Base-by-base conservation (phyloP, 805 yeast genomes). In the Candida taoyuanica region DNA sequence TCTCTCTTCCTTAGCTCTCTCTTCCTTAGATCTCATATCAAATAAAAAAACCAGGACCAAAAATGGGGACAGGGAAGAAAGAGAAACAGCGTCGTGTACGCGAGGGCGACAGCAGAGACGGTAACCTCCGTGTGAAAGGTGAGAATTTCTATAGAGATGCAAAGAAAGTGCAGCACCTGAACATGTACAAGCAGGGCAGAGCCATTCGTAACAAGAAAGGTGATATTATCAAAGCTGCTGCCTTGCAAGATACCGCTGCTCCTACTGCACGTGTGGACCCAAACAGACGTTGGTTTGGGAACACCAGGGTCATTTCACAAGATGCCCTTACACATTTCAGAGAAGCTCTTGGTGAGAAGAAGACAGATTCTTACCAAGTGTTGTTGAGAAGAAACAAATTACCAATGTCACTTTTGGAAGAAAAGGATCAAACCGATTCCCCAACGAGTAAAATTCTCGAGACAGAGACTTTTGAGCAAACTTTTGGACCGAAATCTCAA, bases 81-180 rank as follows among this genome's bases (percentile, higher is more conserved):
- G 98, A 91, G 64, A 85, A 84, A 62, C 73, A 72, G 55, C 81
- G 98, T 68, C 77, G 96, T 58, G 71, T 73, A 41, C 83, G 95
- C 57, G 85, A 88, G 59, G 82, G 82, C 38, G 85, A 81, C 52
- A 70, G 78, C 50, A 75, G 86, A 55, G 95, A 85, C 62, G 96
- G 96, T 20, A 91, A 91, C 55, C 74, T 93, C 41, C 80, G 95
- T 46, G 94, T 86, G 36, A 91, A 91, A 61, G 98, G 98, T 56
- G 98, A 91, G 65, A 91, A 91, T 69, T 91, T 91, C 64, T 91
- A 91, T 68, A 70, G 87, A 54, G 97, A 89, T 76, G 91, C 95
- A 37, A 87, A 88, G 59, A 85, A 85, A 58, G 95, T 89, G 43
- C 81, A 85, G 62, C 86, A 78, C 60, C 71, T 93, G 56, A 84